A percentile compares a stretch with the other conserved stretches of the same genome.
phyloP scores from a whole-genome alignment of 208 protist species.

The Herpetomonas samuelpessoai region DNA sequence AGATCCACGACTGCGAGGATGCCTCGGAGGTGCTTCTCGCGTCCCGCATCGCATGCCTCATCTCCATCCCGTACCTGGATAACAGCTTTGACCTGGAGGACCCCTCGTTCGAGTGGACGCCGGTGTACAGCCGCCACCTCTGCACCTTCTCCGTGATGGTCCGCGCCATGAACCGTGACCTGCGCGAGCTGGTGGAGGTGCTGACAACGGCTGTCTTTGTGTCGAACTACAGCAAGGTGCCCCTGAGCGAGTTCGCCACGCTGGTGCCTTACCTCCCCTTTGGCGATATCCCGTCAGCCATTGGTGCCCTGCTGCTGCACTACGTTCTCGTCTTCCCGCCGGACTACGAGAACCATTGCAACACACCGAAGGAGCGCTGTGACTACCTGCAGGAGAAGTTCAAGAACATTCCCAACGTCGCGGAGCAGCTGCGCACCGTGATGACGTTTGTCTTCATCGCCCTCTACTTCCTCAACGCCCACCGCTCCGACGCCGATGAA shows the following conservation, averaged over 20 bases:
- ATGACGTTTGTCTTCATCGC: slow-evolving; percentile 82
- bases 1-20: slow-evolving; percentile 13
- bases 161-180: slow-evolving; percentile 61
- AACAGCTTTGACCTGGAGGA: slow-evolving; percentile 13
- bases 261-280: slow-evolving; percentile 65
- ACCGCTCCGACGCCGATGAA: slow-evolving; percentile 39
- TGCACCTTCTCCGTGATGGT: slow-evolving; percentile 83
- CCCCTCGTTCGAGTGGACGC: slow-evolving; percentile 58
- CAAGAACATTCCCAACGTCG: slow-evolving; percentile 57
- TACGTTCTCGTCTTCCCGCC: slow-evolving; percentile 85
- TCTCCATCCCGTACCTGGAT: slow-evolving; percentile 62
- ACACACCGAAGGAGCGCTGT: slow-evolving; percentile 54
- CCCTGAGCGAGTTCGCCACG: slow-evolving; percentile 46
- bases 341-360: slow-evolving; percentile 72
- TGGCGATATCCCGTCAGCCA: slow-evolving; percentile 58
- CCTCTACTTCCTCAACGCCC: slow-evolving; percentile 75
- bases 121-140: slow-evolving; percentile 86
- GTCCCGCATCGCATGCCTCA: slow-evolving; percentile 72
- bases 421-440: slow-evolving; percentile 52
- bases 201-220: slow-evolving; percentile 74
- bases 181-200: slow-evolving; percentile 85
- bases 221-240: slow-evolving; percentile 51
- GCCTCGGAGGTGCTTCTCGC: slow-evolving; percentile 55
- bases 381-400: slow-evolving; percentile 67
- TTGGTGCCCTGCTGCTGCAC: slow-evolving; percentile 80